These are phyloP conservation scores for Neopestalotiopsis sp. DNA, from an alignment of 2,329 filamentous ascomycete genomes.

Conservation along the genomic window DNA sequence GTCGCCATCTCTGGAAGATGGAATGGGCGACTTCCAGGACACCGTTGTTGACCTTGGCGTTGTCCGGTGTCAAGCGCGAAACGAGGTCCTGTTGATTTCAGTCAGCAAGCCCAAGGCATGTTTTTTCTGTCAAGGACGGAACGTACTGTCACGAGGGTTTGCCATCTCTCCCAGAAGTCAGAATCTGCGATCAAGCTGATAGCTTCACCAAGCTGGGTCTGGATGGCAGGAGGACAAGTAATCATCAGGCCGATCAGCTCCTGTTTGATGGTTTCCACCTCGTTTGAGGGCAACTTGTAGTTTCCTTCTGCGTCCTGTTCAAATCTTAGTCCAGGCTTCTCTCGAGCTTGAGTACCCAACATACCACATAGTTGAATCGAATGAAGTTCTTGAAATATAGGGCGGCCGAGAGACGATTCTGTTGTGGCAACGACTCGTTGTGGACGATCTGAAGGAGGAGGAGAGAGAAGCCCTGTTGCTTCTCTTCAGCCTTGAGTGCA, in stretches of 20 bases:
- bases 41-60: conserved; percentile 87
- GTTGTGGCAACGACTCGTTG: conserved; percentile 71
- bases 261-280: conserved; percentile 90
- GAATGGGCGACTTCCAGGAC: conserved; percentile 97
- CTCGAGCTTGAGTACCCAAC: conserved; percentile 35
- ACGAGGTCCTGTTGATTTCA: conserved; percentile 73
- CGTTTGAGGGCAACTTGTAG: conserved; percentile 83
- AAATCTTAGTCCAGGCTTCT: background rate
- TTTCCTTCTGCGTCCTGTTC: conserved; percentile 84
- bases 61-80: conserved; percentile 79
- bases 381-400: conserved; percentile 99
- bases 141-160: conserved; percentile 85
- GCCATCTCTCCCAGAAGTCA: conserved; percentile 95
- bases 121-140: background rate
- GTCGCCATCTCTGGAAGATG: conserved; percentile 95
- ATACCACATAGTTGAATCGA: conserved; percentile 85
- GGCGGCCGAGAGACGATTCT: conserved; percentile 84
- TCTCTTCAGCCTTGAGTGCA: conserved; percentile 78
- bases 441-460: conserved; percentile 89
- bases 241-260: conserved; percentile 98
- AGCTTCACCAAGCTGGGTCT: conserved; percentile 93
- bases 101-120: conserved; percentile 13
- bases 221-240: conserved; percentile 82
- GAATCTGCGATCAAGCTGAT: conserved; percentile 98
- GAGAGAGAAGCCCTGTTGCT: conserved; percentile 86